A percentile compares a stretch with the other conserved stretches of the same genome.
Conservation (phyloP, 768 basidiomycete genomes). For the Termitomyces sp. region DNA sequence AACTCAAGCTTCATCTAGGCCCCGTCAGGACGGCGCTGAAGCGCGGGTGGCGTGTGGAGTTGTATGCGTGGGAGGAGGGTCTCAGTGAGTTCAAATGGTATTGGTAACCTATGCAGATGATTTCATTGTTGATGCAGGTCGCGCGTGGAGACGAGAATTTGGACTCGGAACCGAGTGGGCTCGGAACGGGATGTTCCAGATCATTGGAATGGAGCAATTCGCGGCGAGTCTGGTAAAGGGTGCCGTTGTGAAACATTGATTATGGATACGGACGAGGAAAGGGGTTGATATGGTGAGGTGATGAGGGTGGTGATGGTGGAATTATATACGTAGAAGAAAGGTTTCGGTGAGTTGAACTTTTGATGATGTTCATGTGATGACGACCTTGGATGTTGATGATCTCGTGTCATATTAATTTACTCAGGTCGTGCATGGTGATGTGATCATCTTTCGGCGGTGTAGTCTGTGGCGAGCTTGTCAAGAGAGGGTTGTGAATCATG, state of each 20-base stretch:
- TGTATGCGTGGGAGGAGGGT: slow-evolving; percentile 88
- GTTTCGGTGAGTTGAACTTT: slow-evolving; percentile 45
- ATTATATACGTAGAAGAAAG: slow-evolving; percentile 85
- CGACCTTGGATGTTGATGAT: neutral
- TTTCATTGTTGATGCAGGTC: slow-evolving; percentile 13
- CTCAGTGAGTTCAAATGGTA: slow-evolving; percentile 42
- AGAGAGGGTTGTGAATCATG: slow-evolving; percentile 16
- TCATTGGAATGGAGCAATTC: slow-evolving; percentile 66
- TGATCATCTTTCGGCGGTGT: slow-evolving; percentile 54
- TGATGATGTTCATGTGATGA: neutral
- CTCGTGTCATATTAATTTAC: neutral
- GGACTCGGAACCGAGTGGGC: slow-evolving; percentile 46
- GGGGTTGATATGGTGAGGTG: too few relatives aligned
- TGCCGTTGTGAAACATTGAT: neutral
- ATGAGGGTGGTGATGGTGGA: neutral
- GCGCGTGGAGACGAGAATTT: slow-evolving; percentile 60
- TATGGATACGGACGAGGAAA: too few relatives aligned
- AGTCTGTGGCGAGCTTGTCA: slow-evolving; percentile 52
- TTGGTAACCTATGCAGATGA: neutral
- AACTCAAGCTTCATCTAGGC: slow-evolving; percentile 18
- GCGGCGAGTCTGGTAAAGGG: slow-evolving; percentile 43
- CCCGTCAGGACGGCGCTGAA: slow-evolving; percentile 81
- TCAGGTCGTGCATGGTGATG: slow-evolving; percentile 56
- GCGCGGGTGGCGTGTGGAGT: slow-evolving; percentile 91
- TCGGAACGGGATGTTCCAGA: slow-evolving; percentile 32